Conservation (phyloP, 805 yeast species). For the Ogataea parapolymorpha region DNA sequence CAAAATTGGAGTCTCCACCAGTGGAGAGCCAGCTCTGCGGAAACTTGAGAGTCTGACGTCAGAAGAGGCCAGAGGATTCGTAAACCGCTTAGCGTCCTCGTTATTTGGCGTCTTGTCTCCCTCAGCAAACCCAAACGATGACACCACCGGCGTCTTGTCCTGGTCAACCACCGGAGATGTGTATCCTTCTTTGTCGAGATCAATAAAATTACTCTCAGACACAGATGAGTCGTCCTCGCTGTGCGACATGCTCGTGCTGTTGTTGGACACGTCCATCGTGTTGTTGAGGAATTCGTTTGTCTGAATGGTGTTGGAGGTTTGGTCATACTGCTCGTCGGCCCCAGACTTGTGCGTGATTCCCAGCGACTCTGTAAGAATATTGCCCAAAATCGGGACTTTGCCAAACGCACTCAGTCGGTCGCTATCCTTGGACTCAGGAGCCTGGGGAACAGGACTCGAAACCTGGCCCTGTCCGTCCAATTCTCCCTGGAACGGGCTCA, state of each 20-base stretch:
- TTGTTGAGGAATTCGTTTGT: constrained; percentile 12
- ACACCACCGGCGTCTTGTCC: constrained; percentile 12
- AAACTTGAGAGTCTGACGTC: constrained; percentile 16
- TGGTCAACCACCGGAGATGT: constrained; percentile 2
- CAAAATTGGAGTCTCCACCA: constrained; percentile 16
- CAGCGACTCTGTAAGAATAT: constrained; percentile 13
- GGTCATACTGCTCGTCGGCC: constrained; percentile 13
- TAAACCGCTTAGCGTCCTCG: constrained; percentile 19
- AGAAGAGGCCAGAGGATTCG: constrained; percentile 19
- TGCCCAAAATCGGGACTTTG: constrained; percentile 12
- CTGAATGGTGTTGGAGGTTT: constrained; percentile 12
- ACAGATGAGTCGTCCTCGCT: constrained; percentile 20
- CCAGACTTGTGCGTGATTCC: constrained; percentile 8
- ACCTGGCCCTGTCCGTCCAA: constrained; percentile 4
- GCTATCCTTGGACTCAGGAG: background rate
- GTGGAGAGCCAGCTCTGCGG: constrained; percentile 17
- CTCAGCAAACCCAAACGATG: constrained; percentile 11
- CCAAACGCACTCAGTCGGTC: constrained; percentile 1
- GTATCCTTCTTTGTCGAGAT: constrained; percentile 16
- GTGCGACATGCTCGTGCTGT: constrained; percentile 1
- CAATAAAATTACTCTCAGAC: constrained; percentile 26
- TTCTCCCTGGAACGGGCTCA: constrained; percentile 21
- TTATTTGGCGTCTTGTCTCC: constrained; percentile 22
- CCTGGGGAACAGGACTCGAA: constrained; percentile 2
- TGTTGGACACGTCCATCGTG: constrained; percentile 4